Conservation (phyloP, 2,329 filamentous ascomycete genomes). For the Bipolaris sorokiniana region DNA sequence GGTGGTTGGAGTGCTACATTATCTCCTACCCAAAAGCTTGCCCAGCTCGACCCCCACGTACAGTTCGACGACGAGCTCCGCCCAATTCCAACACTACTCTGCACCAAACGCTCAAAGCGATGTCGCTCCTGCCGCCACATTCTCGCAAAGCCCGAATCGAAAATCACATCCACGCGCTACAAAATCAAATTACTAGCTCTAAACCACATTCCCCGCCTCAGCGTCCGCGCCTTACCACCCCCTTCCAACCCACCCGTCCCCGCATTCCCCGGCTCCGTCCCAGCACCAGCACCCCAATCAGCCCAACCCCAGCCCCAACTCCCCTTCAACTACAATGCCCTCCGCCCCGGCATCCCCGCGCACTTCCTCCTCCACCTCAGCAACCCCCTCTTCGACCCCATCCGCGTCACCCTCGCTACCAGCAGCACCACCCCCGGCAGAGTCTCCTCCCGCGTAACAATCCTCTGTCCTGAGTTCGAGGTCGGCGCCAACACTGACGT, state of each 20-base stretch:
- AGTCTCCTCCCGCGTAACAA: constrained; percentile 72
- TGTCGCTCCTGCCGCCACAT: constrained; percentile 94
- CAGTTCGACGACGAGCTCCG: constrained; percentile 77
- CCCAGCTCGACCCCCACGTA: constrained; percentile 58
- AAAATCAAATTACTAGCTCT: constrained; percentile 86
- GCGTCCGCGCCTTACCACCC: constrained; percentile 66
- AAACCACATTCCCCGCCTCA: constrained; percentile 84
- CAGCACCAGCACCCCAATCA: constrained; percentile 24
- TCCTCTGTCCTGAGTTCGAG: constrained; percentile 92
- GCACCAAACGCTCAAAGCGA: constrained; percentile 91
- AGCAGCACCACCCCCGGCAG: constrained; percentile 57
- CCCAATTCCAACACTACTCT: constrained; percentile 80
- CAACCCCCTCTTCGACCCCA: constrained; percentile 91
- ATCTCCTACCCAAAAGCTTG: constrained; percentile 58
- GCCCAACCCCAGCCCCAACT: constrained; percentile 27
- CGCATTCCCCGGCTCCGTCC: constrained; percentile 30
- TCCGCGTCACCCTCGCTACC: constrained; percentile 86
- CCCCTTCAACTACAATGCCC: constrained; percentile 54
- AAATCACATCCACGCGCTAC: constrained; percentile 86
- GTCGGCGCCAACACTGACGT: constrained; percentile 93
- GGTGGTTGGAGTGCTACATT: constrained; percentile 72
- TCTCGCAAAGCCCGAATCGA: constrained; percentile 90
- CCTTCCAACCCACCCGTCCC: constrained; percentile 57
- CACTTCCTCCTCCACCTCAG: constrained; percentile 90
- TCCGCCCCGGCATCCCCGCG: constrained; percentile 59